Conservation (phyloP, 2,329 filamentous ascomycete species). For the Cordyceps militaris region DNA sequence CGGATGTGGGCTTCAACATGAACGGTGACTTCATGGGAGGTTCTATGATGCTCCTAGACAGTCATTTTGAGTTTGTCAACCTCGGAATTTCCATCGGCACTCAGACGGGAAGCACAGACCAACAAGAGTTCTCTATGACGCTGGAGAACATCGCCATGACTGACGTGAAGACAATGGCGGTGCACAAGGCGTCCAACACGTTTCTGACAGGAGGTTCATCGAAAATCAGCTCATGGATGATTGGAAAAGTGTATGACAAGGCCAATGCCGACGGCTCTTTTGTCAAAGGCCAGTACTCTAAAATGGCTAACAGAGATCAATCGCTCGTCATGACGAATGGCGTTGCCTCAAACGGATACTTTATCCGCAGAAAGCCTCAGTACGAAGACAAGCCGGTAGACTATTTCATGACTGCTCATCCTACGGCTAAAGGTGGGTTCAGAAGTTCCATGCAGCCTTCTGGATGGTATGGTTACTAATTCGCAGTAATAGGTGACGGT, state of each 20-base stretch:
- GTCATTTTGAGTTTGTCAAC: slow-evolving; percentile 2
- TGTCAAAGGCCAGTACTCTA: slow-evolving; percentile 7
- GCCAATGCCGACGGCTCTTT: slow-evolving; percentile 3
- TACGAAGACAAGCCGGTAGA: slow-evolving; percentile 29
- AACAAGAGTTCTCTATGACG: slow-evolving; percentile 5
- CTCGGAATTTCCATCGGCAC: neutral
- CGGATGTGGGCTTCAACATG: slow-evolving; percentile 9
- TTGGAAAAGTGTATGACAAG: slow-evolving; percentile 17
- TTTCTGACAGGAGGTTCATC: neutral
- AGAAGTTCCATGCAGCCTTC: neutral
- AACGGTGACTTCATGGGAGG: slow-evolving; percentile 3
- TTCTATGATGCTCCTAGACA: slow-evolving; percentile 10
- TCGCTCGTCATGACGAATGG: neutral
- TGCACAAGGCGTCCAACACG: neutral
- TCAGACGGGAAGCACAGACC: neutral
- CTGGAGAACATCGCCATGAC: neutral
- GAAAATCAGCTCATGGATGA: slow-evolving; percentile 14
- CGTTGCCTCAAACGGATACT: slow-evolving; percentile 27
- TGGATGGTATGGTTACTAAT: neutral
- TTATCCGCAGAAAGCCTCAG: slow-evolving; percentile 46
- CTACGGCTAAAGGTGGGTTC: slow-evolving; percentile 31
- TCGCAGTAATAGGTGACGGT: slow-evolving; percentile 7
- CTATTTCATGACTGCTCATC: slow-evolving; percentile 21
- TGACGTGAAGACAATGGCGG: neutral
- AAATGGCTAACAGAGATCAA: slow-evolving; percentile 31